phyloP scores from a whole-genome alignment of 805 yeast species.

The Nematodospora valgi region DNA sequence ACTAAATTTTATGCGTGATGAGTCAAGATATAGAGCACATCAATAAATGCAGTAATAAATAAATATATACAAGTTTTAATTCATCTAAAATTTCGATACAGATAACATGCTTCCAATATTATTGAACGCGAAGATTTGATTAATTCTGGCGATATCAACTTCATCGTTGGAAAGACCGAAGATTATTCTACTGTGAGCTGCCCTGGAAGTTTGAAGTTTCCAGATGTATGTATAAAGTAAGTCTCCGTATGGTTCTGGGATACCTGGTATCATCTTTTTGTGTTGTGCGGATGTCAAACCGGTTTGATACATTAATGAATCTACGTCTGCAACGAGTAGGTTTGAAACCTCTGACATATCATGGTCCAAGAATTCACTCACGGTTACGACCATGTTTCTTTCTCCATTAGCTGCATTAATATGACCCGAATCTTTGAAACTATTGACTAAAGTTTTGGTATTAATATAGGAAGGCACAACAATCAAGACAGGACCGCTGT shows the following conservation, averaged over 20 bases:
- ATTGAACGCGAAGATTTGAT: conserved; percentile 5
- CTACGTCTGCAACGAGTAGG: conserved; percentile 17
- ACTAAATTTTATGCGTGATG: too few species aligned
- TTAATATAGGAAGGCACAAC: conserved; percentile 16
- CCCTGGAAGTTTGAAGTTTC: conserved; percentile 6
- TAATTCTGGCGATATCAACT: background rate
- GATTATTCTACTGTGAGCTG: background rate
- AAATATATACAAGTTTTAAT: background rate
- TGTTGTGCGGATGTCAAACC: conserved; percentile 11
- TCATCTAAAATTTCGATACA: background rate
- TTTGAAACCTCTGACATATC: conserved; percentile 10
- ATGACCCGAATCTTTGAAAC: conserved; percentile 2
- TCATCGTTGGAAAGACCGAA: conserved; percentile 2
- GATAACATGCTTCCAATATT: conserved; percentile 3
- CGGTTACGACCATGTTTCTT: conserved; percentile 7
- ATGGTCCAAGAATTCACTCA: conserved; percentile 15
- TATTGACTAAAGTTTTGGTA: conserved; percentile 1
- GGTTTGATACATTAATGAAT: conserved; percentile 19
- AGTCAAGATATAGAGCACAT: background rate
- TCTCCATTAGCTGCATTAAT: background rate
- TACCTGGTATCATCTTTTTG: conserved; percentile 13
- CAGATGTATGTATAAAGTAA: conserved; percentile 15
- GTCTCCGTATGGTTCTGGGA: conserved; percentile 19
- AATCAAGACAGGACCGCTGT: conserved; percentile 11
- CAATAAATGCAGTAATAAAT: background rate